Conservation (phyloP, 2,329 filamentous ascomycete species). For the Trichoderma atroviride region DNA sequence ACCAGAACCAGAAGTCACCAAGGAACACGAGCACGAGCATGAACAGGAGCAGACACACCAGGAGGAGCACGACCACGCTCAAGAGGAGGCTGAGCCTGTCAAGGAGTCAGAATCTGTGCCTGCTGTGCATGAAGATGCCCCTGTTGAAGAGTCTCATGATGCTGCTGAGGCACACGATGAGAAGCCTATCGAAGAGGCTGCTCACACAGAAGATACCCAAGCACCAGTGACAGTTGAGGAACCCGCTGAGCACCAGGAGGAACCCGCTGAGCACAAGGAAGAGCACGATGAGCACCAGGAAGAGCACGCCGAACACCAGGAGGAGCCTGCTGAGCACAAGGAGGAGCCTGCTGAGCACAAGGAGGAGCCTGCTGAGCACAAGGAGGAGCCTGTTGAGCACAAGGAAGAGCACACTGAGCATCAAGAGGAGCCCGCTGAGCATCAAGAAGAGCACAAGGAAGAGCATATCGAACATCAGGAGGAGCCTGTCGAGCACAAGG, state of each 20-base stretch:
- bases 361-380: background rate
- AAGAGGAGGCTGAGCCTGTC: background rate
- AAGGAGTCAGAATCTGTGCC: slow-evolving; percentile 14
- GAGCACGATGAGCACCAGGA: background rate
- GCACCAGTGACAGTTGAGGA: slow-evolving; percentile 10
- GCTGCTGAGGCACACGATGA: slow-evolving; percentile 23
- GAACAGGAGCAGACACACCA: background rate
- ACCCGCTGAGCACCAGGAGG: no score
- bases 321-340: background rate
- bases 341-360: background rate
- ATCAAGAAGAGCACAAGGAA: slow-evolving; percentile 7
- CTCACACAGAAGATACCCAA: slow-evolving; percentile 5
- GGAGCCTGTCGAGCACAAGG: no score
- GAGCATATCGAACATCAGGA: background rate
- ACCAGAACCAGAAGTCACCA: slow-evolving; percentile 4
- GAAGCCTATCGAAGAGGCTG: slow-evolving; percentile 18
- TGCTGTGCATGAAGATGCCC: slow-evolving; percentile 23
- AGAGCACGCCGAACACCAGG: background rate
- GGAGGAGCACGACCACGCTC: background rate
- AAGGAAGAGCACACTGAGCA: no score
- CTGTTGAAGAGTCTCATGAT: slow-evolving; percentile 23
- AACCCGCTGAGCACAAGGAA: background rate
- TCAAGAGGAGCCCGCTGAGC: background rate
- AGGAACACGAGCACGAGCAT: slow-evolving; percentile 3
- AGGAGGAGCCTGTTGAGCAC: no score